Evolutionary conservation across 192 early-diverging fungal species (phyloP), one percentile per base, ranked within the genome.

Genomic region (Chytriomyces sp.): DNA sequence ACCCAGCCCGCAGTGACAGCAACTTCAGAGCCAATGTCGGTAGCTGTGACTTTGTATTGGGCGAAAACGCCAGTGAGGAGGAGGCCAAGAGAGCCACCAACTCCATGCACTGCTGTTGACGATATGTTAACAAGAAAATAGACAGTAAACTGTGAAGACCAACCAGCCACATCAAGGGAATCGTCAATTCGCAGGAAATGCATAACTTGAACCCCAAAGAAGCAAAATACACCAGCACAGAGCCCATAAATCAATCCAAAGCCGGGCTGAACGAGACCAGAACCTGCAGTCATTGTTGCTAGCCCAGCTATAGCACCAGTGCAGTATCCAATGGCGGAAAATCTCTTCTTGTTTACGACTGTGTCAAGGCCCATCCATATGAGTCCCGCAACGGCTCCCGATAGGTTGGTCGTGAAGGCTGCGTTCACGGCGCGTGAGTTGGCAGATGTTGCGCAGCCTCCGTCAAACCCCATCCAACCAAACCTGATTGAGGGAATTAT

Each of bases 401-500:
- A 86, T 33, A 93, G 34, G 76, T 88, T 88, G 32, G 94, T 95
- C 59, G 84, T 85, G 76, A 93, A 75, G 36, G 91, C 84, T 0
- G 93, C 89, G 58, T 91, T 90, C 19, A 88, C 89, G 17, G 92
- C 90, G 3, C 91, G 84, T 2, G 90, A 85, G 19, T 89, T 90
- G 31, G 86, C 88, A 34, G 86, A 84, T 25, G 90, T 75, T 2
- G 90, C 90, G 26, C 78, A 86, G 36, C 93, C 93, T 22, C 89
- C 92, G 79, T 96, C 94, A 80, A 95, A 96, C 0, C 90, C 92
- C 41, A 69, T 89, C 92, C 93, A 95, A 38, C 93, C 93, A 73
- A 95, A 94, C 89, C 93, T 93, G 55, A 95, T n/a, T 14, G 44
- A 49, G 44, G n/a, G 10, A 14, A n/a, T 49, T n/a, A 74, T 68